A percentile compares a stretch with the other conserved stretches of the same genome.
Evolutionary conservation across 2,329 filamentous ascomycete species (phyloP).

Genomic region (Aureobasidium lini): DNA sequence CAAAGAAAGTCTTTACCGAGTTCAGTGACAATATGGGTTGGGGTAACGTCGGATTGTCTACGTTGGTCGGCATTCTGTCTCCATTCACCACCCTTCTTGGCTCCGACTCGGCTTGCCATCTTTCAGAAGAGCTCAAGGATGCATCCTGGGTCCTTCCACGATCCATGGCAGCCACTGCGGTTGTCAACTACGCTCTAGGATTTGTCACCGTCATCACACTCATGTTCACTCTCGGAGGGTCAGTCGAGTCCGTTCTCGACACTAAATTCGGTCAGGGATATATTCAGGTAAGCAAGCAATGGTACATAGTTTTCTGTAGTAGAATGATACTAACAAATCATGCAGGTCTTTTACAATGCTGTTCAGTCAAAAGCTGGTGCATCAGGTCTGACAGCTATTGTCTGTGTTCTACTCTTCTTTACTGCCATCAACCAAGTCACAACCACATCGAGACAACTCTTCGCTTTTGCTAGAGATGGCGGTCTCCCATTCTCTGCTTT

Average conservation of each 20-base stretch:
- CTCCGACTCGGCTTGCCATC: constrained; percentile 17
- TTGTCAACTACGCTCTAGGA: constrained; percentile 30
- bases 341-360: constrained; percentile 14
- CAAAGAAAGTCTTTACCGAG: constrained; percentile 29
- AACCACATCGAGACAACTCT: constrained; percentile 18
- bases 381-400: constrained; percentile 6
- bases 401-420: constrained; percentile 12
- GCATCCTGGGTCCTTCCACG: constrained; percentile 23
- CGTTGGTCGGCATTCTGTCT: constrained; percentile 27
- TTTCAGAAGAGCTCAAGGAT: constrained; percentile 25
- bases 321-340: constrained; percentile 23
- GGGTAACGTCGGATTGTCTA: constrained; percentile 24
- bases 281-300: constrained; percentile 16
- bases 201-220: constrained; percentile 25
- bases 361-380: constrained; percentile 8
- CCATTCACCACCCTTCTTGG: constrained; percentile 22
- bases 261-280: constrained; percentile 7
- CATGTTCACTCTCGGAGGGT: constrained; percentile 23
- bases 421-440: constrained; percentile 11
- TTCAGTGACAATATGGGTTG: constrained; percentile 34
- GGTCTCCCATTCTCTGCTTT: constrained; percentile 32
- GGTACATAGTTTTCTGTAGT: constrained; percentile 22
- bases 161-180: constrained; percentile 22
- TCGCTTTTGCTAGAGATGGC: constrained; percentile 37
- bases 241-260: constrained; percentile 22